Conservation (phyloP, 208 protist species). For the Crithidia thermophila region DNA sequence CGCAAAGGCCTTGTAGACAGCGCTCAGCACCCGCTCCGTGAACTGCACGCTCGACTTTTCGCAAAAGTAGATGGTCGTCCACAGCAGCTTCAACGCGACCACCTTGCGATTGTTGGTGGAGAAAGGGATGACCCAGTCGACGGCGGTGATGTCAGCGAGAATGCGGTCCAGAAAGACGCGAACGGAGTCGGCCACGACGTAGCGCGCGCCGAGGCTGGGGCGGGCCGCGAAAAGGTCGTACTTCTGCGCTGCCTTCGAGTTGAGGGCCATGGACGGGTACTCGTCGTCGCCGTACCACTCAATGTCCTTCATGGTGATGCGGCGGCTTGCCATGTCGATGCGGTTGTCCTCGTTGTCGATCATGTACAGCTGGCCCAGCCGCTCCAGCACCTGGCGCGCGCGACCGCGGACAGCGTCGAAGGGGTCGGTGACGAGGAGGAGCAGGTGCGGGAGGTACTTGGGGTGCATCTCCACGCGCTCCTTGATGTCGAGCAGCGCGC, state of each 20-base stretch:
- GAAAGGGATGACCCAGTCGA: slow-evolving; percentile 91
- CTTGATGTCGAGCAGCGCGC: slow-evolving; percentile 72
- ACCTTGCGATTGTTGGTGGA: slow-evolving; percentile 85
- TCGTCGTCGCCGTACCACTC: slow-evolving; percentile 93
- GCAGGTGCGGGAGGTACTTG: slow-evolving; percentile 77
- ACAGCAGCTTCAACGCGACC: slow-evolving; percentile 79
- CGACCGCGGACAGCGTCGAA: slow-evolving; percentile 58
- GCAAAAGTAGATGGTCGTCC: slow-evolving; percentile 74
- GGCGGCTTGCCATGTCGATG: slow-evolving; percentile 77
- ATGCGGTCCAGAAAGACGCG: slow-evolving; percentile 68
- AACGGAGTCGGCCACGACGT: slow-evolving; percentile 76
- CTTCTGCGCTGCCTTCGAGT: not conserved
- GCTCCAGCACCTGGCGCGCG: slow-evolving; percentile 53
- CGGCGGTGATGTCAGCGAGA: slow-evolving; percentile 71
- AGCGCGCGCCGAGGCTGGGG: slow-evolving; percentile 75
- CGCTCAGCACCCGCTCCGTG: slow-evolving; percentile 77
- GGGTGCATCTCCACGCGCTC: slow-evolving; percentile 84
- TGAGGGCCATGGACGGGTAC: slow-evolving; percentile 72
- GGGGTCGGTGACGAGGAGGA: slow-evolving; percentile 76
- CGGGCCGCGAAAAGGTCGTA: slow-evolving; percentile 56
- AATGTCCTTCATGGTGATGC: slow-evolving; percentile 91
- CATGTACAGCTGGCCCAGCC: slow-evolving; percentile 76
- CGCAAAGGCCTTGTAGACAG: slow-evolving; percentile 83
- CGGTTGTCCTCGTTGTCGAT: slow-evolving; percentile 92
- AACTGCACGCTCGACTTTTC: slow-evolving; percentile 87